phyloP scores from a whole-genome alignment of 352 stramenopile species.

The Nothophytophthora sp. region DNA sequence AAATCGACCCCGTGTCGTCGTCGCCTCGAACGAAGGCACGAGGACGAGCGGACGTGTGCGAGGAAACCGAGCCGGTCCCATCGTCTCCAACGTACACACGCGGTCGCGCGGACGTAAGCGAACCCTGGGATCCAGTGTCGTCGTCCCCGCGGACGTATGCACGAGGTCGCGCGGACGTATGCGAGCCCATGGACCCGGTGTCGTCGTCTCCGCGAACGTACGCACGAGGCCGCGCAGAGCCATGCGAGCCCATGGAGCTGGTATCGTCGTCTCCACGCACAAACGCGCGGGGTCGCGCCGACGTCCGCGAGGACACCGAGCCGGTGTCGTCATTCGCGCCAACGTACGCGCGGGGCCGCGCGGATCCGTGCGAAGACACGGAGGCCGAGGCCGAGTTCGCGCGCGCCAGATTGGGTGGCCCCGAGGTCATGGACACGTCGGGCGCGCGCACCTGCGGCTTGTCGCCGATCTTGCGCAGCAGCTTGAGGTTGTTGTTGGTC shows the following conservation, averaged over 20 bases:
- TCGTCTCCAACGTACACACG: constrained; percentile 12
- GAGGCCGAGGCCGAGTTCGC: constrained; percentile 11
- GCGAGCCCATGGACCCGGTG: constrained; percentile 27
- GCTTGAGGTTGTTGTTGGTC: constrained; percentile 87
- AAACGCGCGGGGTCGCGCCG: constrained; percentile 28
- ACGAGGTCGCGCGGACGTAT: constrained; percentile 20
- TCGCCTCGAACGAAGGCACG: constrained; percentile 30
- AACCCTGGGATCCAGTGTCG: constrained; percentile 17
- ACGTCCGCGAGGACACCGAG: constrained; percentile 23
- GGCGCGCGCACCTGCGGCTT: constrained; percentile 51
- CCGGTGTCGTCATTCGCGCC: constrained; percentile 28
- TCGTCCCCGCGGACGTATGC: constrained; percentile 21
- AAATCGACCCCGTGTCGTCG: constrained; percentile 28
- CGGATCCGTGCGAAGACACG: constrained; percentile 17
- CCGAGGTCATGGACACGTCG: constrained; percentile 40
- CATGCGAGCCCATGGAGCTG: constrained; percentile 28
- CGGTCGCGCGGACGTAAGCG: constrained; percentile 15
- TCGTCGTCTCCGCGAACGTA: constrained; percentile 31
- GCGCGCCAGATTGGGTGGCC: constrained; percentile 10
- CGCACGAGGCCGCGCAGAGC: constrained; percentile 14
- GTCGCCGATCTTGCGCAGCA: constrained; percentile 79
- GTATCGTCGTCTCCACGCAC: constrained; percentile 31
- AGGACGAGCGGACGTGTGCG: neutral
- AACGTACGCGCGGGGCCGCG: constrained; percentile 24
- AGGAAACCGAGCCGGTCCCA: constrained; percentile 9